Base-by-base conservation (phyloP, 768 basidiomycete species). In the Tulasnella sp. region DNA sequence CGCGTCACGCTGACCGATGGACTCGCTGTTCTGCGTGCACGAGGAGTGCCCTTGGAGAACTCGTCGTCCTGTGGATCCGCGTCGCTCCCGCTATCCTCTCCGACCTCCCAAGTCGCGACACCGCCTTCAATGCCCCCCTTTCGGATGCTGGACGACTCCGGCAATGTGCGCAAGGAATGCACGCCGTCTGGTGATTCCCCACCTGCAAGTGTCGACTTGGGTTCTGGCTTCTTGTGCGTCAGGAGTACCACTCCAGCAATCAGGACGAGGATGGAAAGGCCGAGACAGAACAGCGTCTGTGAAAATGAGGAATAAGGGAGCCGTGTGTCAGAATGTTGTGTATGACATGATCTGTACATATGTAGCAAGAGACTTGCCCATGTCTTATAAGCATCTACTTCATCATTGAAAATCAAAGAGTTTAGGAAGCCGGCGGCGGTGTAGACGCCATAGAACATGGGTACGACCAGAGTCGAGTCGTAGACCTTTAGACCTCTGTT, bases 361-460 rank as follows among this genome's bases (percentile, higher is more conserved):
- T 24, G 23, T 27, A 29, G 29, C 21, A 3, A 4, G 7, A 29
- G 29, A 53, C 67, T 51, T 47, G 84, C 82, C 93, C 92, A 95
- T 24, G 86, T 78, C 62, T 86, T 77, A 69, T 90, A 95, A n/a
- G 90, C 79, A 58, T 81, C 83, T 4, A 90, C 82, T 73, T 89
- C 81, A 66, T 95, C 76, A 67, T 91, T 91, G 71, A 95, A 96
- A 17, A 74, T 70, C 66, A 85, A 71, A 9, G 83, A 84, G 66
- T 85, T 76, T 60, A 86, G 68, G 72, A 68, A 88, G 81, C 89
- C 88, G 23, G 80, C 78, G 2, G 86, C 86, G 0, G 90, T 93
- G 68, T 93, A 94, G 9, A 92, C 83, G 9, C 91, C 91, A 68
- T 95, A 97, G 69, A 97, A 96, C 13, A 94, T 85, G 0, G 95